Conservation (phyloP, 2,329 filamentous ascomycete genomes). For the Emergomyces pasteurianus region DNA sequence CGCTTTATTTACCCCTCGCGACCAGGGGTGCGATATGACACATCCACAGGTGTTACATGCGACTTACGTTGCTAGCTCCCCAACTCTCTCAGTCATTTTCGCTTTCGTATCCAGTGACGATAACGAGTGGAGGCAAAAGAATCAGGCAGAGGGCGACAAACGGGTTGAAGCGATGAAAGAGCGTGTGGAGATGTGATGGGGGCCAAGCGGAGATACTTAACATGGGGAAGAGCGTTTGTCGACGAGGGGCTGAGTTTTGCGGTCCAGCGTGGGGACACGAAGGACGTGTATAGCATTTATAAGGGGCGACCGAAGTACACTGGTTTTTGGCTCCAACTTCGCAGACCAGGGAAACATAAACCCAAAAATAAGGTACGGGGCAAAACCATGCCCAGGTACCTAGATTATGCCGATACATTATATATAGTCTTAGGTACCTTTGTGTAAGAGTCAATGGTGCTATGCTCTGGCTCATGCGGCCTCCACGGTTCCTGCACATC, state of each 20-base stretch:
- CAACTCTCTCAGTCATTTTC: not conserved
- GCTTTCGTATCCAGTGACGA: too few species aligned
- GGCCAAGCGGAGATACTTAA: not conserved
- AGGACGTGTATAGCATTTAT: not conserved
- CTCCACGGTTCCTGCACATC: not conserved
- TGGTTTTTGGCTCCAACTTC: too few species aligned
- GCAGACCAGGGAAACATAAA: not conserved
- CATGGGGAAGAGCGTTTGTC: not conserved
- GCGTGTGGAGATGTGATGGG: too few species aligned
- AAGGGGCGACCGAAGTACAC: too few species aligned
- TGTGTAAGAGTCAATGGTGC: not conserved
- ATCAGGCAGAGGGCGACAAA: not conserved
- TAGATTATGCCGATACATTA: not conserved
- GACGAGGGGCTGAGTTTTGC: too few species aligned
- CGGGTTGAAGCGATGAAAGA: not conserved
- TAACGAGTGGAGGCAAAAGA: not conserved
- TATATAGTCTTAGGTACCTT: not conserved
- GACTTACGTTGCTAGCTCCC: not conserved
- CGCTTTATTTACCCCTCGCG: not conserved
- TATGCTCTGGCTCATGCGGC: not conserved
- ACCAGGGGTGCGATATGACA: not conserved
- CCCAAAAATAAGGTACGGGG: not conserved
- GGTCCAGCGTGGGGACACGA: too few species aligned
- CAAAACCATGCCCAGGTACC: not conserved
- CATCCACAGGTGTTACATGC: not conserved